phyloP scores from a whole-genome alignment of 2,329 filamentous ascomycete genomes.

The Fusarium avenaceum region DNA sequence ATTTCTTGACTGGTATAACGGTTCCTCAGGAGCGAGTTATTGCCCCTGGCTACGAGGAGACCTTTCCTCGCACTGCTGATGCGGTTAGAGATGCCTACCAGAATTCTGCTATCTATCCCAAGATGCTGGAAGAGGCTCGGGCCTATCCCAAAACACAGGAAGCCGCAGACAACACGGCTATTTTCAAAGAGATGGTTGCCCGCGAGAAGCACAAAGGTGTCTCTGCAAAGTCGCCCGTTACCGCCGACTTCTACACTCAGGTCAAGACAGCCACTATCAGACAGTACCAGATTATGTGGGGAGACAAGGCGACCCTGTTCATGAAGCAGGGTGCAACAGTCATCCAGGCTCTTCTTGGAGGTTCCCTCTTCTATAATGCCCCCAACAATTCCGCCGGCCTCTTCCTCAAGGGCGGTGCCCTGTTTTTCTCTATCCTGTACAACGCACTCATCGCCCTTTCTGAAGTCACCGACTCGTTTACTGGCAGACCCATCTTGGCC shows the following conservation, averaged over 20 bases:
- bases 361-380: constrained; percentile 76
- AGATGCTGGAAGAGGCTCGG: constrained; percentile 67
- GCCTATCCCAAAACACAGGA: constrained; percentile 65
- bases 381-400: constrained; percentile 70
- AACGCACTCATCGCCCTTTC: constrained; percentile 73
- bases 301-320: constrained; percentile 73
- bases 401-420: constrained; percentile 73
- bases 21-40: constrained; percentile 78
- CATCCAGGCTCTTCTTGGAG: constrained; percentile 71
- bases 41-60: constrained; percentile 55
- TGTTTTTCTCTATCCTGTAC: constrained; percentile 75
- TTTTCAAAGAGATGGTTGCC: constrained; percentile 66
- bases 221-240: constrained; percentile 67
- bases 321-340: constrained; percentile 72
- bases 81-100: constrained; percentile 64
- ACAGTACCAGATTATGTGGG: constrained; percentile 75
- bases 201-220: constrained; percentile 69
- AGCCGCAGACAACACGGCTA: constrained; percentile 62
- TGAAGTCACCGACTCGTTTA: constrained; percentile 75
- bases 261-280: constrained; percentile 68
- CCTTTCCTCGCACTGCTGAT: constrained; percentile 60
- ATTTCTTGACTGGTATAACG: constrained; percentile 76
- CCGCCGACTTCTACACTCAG: constrained; percentile 66
- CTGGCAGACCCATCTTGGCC: constrained; percentile 68
- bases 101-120: constrained; percentile 61